Base-by-base conservation (phyloP, 495 filamentous ascomycete species). In the Xylaria curta region DNA sequence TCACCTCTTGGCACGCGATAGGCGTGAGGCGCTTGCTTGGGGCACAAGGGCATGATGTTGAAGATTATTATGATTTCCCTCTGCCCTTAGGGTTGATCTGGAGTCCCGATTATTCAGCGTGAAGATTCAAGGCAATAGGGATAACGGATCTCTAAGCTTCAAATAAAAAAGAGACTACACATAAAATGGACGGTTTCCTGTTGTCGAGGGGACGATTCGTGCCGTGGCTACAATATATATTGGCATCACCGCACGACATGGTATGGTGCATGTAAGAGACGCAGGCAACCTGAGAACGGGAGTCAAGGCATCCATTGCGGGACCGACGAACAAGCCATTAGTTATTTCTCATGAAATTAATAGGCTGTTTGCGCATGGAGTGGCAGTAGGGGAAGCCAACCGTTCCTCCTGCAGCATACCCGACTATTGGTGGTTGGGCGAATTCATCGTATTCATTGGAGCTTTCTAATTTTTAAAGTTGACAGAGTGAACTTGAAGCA, bases 391-490 rank as follows among this genome's bases (percentile, higher is more conserved):
- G 24, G 54, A 31, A 58, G 54, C 54, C 54, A 58, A 8, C 54
- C 26, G 54, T 58, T n/a, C 31, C 19, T 19, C 19, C 21, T 60
- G 0, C 15, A 21, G 58, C 19, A 60, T 38, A 38, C 17, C 26
- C 28, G 13, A 38, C 31, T 13, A 38, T 38, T 60, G 31, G 33
- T 38, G 58, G 21, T 6, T 38, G 19, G 17, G 10, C 21, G 58
- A 60, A 60, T 60, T 60, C 33, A 21, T 38, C 38, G 58, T 38
- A 60, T 9, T 38, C n/a, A 38, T 38, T 60, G 33, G 58, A 56
- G 26, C 12, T 56, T 56, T n/a, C 15, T 0, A 31, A 26, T 56
- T 5, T 5, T 56, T 17, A 5, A 4, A 31, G 21, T 36, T 36
- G 28, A 36, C 15, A 59, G 33, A 59, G 53, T 33, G 26, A 58